Conservation (phyloP, 2,329 filamentous ascomycete genomes). For the Exophiala calicioides region DNA sequence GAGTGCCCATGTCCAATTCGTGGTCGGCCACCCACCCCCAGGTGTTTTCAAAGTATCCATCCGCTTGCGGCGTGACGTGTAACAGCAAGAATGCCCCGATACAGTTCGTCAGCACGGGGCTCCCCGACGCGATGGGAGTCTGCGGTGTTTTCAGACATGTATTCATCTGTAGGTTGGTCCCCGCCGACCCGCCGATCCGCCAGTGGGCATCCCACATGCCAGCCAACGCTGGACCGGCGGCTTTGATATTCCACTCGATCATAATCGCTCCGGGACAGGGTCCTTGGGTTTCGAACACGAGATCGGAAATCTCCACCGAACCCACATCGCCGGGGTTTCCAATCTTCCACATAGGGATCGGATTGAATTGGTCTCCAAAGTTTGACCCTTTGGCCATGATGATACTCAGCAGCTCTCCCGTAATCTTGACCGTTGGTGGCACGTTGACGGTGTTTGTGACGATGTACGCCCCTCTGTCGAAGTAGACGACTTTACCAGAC, state of each 20-base stretch:
- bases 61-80: constrained; percentile 61
- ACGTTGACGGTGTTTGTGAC: constrained; percentile 70
- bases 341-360: constrained; percentile 34
- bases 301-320: constrained; percentile 40
- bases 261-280: constrained; percentile 40
- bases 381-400: constrained; percentile 37
- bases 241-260: constrained; percentile 41
- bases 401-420: constrained; percentile 55
- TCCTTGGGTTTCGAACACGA: constrained; percentile 40
- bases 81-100: constrained; percentile 54
- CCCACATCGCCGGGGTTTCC: constrained; percentile 37
- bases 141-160: constrained; percentile 38
- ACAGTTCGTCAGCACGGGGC: constrained; percentile 31
- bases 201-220: constrained; percentile 40
- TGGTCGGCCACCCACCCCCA: constrained; percentile 40
- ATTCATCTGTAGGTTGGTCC: constrained; percentile 36
- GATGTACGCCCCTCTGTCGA: constrained; percentile 73
- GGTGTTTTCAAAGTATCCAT: constrained; percentile 40
- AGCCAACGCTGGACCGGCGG: constrained; percentile 34
- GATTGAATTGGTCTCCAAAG: constrained; percentile 34
- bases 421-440: constrained; percentile 59
- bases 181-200: constrained; percentile 42
- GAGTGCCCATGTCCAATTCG: constrained; percentile 33
- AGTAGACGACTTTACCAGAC: constrained; percentile 63
- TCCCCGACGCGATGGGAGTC: constrained; percentile 33